Evolutionary conservation across 1,284 basidiomycete genomes (phyloP).

Genomic region (Megacollybia platyphylla): DNA sequence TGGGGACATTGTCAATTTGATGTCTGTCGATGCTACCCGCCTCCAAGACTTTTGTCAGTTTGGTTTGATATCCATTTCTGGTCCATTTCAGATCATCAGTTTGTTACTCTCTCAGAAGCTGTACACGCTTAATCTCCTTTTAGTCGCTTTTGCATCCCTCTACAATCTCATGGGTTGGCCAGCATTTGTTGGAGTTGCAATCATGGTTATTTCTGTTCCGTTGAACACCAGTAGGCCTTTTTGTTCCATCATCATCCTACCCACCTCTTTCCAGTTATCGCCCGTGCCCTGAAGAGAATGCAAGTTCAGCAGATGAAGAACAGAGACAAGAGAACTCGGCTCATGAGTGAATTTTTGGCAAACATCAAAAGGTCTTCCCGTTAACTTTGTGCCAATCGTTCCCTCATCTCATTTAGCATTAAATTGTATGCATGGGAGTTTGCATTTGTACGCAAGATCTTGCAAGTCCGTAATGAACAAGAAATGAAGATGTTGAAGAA

Average conservation of each 20-base stretch:
- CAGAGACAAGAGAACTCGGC: slow-evolving; percentile 60
- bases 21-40: slow-evolving; percentile 79
- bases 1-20: slow-evolving; percentile 91
- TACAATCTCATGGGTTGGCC: slow-evolving; percentile 87
- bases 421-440: slow-evolving; percentile 84
- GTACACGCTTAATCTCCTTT: slow-evolving; percentile 38
- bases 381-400: background rate
- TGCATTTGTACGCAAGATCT: slow-evolving; percentile 67
- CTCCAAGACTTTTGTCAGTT: slow-evolving; percentile 84
- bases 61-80: slow-evolving; percentile 58
- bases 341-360: slow-evolving; percentile 75
- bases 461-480: slow-evolving; percentile 72
- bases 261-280: slow-evolving; percentile 34
- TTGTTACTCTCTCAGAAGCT: background rate
- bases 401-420: slow-evolving; percentile 31
- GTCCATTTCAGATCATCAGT: slow-evolving; percentile 45
- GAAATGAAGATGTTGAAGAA: slow-evolving; percentile 75
- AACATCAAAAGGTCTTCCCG: slow-evolving; percentile 72
- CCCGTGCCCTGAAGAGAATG: slow-evolving; percentile 65
- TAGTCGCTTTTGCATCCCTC: slow-evolving; percentile 79
- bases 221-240: slow-evolving; percentile 48
- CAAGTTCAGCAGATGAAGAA: slow-evolving; percentile 90
- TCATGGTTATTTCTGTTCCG: slow-evolving; percentile 80
- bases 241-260: background rate
- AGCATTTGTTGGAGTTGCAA: slow-evolving; percentile 82